Conservation (phyloP, 208 protist species). For the Trichomonas vaginalis region DNA sequence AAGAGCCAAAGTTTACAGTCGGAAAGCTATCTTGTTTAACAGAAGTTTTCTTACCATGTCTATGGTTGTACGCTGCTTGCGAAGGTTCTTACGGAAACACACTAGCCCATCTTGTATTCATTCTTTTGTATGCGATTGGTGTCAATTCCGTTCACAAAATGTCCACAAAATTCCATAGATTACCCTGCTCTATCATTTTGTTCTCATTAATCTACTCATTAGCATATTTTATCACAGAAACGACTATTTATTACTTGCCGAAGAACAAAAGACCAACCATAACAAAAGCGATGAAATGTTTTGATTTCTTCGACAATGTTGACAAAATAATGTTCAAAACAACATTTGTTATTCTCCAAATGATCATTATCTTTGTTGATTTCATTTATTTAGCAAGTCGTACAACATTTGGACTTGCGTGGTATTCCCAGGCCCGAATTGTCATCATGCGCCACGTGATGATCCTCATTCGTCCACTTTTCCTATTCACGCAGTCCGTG, state of each 20-base stretch:
- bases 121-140: neutral
- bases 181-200: neutral
- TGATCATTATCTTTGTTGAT: neutral
- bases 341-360: neutral
- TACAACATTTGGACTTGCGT: neutral
- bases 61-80: neutral
- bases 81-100: neutral
- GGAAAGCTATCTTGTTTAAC: neutral
- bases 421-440: neutral
- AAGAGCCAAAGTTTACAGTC: neutral
- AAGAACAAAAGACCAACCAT: neutral
- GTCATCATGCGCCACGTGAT: neutral
- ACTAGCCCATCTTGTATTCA: neutral
- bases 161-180: neutral
- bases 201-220: neutral
- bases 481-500: neutral
- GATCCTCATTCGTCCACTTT: neutral
- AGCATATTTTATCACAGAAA: neutral
- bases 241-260: neutral
- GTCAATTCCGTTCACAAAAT: neutral
- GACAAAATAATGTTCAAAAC: neutral
- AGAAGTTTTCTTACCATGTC: neutral
- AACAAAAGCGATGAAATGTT: neutral
- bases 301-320: neutral
- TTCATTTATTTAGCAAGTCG: neutral